phyloP scores from a whole-genome alignment of 2,329 filamentous ascomycete genomes.

The Ophiostoma himal-ulmi region DNA sequence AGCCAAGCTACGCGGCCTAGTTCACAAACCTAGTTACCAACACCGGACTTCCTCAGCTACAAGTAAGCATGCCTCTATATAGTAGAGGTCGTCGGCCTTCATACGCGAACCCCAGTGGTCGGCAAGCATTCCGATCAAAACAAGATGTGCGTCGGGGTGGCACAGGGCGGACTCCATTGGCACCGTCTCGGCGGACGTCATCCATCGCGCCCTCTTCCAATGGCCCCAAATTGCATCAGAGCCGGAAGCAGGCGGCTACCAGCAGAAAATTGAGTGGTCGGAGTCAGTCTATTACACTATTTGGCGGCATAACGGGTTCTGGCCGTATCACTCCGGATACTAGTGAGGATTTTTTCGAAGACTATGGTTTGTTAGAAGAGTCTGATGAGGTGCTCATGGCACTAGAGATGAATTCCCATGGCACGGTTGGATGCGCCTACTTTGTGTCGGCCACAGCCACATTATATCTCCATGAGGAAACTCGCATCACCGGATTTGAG shows the following conservation, averaged over 20 bases:
- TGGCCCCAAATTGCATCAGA: background rate
- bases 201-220: background rate
- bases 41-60: background rate
- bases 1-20: background rate
- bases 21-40: background rate
- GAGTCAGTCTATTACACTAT: background rate
- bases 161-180: background rate
- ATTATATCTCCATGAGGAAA: conserved; percentile 72
- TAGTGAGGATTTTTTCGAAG: background rate
- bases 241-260: background rate
- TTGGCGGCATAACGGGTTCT: background rate
- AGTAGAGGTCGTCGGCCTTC: background rate
- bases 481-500: conserved; percentile 61
- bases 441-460: conserved; percentile 66
- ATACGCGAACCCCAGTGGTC: background rate
- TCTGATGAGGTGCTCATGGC: conserved; percentile 72
- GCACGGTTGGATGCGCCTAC: conserved; percentile 75
- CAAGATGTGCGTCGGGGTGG: background rate
- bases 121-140: background rate
- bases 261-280: background rate
- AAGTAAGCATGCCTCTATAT: background rate
- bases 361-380: background rate
- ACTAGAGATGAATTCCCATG: conserved; percentile 64
- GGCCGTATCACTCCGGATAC: background rate
- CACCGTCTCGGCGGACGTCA: background rate